Base-by-base conservation (phyloP, 169 alveolate species). In the Cryptosporidium felis region DNA sequence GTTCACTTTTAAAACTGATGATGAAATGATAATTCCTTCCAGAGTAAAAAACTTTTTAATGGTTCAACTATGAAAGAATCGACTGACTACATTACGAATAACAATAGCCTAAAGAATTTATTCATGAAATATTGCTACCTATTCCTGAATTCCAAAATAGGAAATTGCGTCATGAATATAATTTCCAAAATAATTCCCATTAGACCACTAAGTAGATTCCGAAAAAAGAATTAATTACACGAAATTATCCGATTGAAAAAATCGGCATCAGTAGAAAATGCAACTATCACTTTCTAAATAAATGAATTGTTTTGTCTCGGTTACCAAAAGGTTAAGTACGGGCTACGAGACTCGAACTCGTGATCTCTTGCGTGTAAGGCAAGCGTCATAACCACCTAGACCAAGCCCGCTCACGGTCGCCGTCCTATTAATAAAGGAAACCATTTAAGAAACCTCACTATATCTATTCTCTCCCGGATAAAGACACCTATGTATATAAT, bases 301-400 rank as follows among this genome's bases (percentile, higher is more conserved):
- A n/a, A n/a, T n/a, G n/a, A n/a, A n/a, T n/a, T n/a, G n/a, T n/a
- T n/a, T n/a, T n/a, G n/a, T n/a, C n/a, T n/a, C n/a, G n/a, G n/a
- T n/a, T n/a, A n/a, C n/a, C n/a, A n/a, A n/a, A 42, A 18, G 0
- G 62, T 16, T 0, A 32, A 0, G n/a, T 74, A 74, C 85, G 85
- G 85, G 85, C 85, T 74, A 74, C 85, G 85, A 74, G 85, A 74
- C 67, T 74, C 85, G 85, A 74, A 74, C 85, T 74, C 85, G 85
- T 74, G 85, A 74, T 56, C 85, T 74, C 85, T 74, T 56, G 85
- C 85, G 85, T 74, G 85, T 74, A 74, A 74, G 67, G 85, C 85
- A 56, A 74, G 85, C 85, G 85, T 74, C 85, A 74, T 74, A 53
- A 74, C 85, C 85, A 74, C 85, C 85, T 74, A 74, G 85, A 74